Percentiles rank a stretch among this genome's conserved stretches.
phyloP scores from a whole-genome alignment of 257 asterid species.

The Ballota nigra region DNA sequence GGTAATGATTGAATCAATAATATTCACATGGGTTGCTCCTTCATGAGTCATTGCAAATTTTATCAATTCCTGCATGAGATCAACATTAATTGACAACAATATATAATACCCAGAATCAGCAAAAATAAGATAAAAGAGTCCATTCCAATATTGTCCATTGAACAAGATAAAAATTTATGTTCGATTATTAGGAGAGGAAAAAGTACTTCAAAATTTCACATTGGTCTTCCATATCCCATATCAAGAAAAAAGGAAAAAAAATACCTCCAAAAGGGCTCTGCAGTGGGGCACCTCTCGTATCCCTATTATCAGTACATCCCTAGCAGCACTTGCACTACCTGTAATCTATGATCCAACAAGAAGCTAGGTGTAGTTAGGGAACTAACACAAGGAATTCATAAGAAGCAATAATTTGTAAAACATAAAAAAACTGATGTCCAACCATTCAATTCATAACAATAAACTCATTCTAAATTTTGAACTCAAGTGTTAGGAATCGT shows the following conservation, averaged over 20 bases:
- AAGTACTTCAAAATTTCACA: not conserved
- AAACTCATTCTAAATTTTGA: not conserved
- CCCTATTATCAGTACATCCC: constrained; percentile 74
- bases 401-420: too few relatives aligned
- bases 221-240: not conserved
- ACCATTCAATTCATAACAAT: not conserved
- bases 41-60: constrained; percentile 77
- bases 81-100: constrained; percentile 15
- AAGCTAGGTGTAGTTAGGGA: constrained; percentile 38
- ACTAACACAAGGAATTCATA: constrained; percentile 12
- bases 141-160: not conserved
- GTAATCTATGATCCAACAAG: constrained; percentile 69
- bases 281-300: constrained; percentile 56
- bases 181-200: not conserved
- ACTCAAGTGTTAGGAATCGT: not conserved
- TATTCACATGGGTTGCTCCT: constrained; percentile 62
- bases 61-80: constrained; percentile 67
- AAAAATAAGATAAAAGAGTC: constrained; percentile 2
- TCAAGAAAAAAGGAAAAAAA: too few relatives aligned
- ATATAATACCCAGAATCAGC: not conserved
- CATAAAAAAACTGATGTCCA: not conserved
- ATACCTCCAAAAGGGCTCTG: constrained; percentile 72
- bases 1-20: constrained; percentile 54
- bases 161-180: not conserved
- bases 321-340: constrained; percentile 63